These are phyloP conservation scores for Bacidia rubella DNA, from an alignment of 495 filamentous ascomycete genomes.

Conservation along the genomic window DNA sequence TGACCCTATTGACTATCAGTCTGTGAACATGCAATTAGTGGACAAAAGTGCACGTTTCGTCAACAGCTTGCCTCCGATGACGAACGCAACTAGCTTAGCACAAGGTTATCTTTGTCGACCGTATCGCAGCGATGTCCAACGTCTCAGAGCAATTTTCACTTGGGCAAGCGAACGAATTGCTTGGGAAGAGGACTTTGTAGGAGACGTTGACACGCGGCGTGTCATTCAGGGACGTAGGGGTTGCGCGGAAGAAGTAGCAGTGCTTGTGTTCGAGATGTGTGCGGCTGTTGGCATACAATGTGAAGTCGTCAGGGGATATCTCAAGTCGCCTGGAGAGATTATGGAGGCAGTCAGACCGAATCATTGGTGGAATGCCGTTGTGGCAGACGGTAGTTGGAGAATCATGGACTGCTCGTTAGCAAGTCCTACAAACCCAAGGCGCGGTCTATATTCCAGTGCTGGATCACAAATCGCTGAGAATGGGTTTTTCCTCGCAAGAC, in stretches of 20 bases:
- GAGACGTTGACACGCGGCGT: constrained; percentile 59
- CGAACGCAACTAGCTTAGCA: constrained; percentile 69
- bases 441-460: constrained; percentile 60
- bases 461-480: constrained; percentile 57
- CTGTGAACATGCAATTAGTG: constrained; percentile 67
- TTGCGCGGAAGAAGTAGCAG: constrained; percentile 81
- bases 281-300: constrained; percentile 73
- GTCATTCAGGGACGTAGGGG: constrained; percentile 76
- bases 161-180: constrained; percentile 90
- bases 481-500: constrained; percentile 85
- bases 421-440: constrained; percentile 72
- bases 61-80: constrained; percentile 76
- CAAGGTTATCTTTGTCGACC: constrained; percentile 90
- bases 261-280: constrained; percentile 88
- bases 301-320: constrained; percentile 72
- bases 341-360: constrained; percentile 74
- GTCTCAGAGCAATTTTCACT: constrained; percentile 84
- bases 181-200: constrained; percentile 93
- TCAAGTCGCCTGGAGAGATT: constrained; percentile 78
- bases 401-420: constrained; percentile 93
- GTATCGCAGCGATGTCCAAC: constrained; percentile 87
- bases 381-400: constrained; percentile 90
- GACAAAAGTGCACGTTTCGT: constrained; percentile 94
- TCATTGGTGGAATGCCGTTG: constrained; percentile 96
- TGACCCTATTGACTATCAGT: constrained; percentile 71